Conservation (phyloP, 345 rosid genomes). For the Cardamine occulta region DNA sequence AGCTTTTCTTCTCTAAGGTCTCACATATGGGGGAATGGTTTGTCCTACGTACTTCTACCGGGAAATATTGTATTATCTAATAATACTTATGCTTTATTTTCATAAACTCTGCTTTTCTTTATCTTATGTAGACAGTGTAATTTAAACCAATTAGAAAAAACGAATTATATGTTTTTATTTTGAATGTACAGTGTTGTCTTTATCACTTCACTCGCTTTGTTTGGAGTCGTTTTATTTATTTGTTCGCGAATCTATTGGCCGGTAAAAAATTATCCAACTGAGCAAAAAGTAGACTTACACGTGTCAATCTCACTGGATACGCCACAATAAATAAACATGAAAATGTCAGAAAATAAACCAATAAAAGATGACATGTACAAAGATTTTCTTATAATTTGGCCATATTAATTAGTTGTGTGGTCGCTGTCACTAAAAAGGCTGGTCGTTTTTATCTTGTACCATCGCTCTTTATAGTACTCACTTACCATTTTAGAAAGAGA, state of each 20-base stretch:
- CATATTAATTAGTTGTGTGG: slow-evolving; percentile 1
- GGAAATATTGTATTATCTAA: too few species aligned
- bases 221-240: not conserved
- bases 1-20: too few species aligned
- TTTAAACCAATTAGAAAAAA: not conserved
- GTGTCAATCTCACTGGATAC: not conserved
- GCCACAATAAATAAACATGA: slow-evolving; percentile 28
- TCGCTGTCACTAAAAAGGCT: slow-evolving; percentile 19
- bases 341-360: not conserved
- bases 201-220: not conserved
- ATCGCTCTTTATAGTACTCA: too few species aligned
- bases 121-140: too few species aligned
- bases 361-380: slow-evolving; percentile 21
- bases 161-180: not conserved
- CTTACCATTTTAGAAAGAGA: not conserved
- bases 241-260: slow-evolving; percentile 26
- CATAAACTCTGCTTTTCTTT: too few species aligned
- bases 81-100: too few species aligned
- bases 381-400: slow-evolving; percentile 10
- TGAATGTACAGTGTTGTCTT: not conserved
- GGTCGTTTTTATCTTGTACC: slow-evolving; percentile 14
- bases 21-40: too few species aligned
- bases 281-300: slow-evolving; percentile 11
- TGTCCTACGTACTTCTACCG: too few species aligned
- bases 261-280: slow-evolving; percentile 13